Conservation (phyloP, 2,329 filamentous ascomycete genomes). For the Hypoxylon sp. region DNA sequence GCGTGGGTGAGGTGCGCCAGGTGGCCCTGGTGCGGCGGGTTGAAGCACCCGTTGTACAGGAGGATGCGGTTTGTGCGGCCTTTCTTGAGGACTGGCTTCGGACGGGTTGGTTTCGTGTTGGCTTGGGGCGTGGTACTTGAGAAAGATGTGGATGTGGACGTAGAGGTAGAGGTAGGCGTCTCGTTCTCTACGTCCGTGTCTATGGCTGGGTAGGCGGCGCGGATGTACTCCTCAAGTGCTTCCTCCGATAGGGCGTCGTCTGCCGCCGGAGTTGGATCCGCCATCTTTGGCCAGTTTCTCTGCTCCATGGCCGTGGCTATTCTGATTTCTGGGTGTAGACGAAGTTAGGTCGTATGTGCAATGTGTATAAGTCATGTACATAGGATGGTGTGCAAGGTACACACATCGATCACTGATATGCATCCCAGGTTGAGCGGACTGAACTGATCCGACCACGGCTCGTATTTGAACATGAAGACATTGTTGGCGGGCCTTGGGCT, state of each 20-base stretch:
- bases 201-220: background rate
- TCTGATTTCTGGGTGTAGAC: no score
- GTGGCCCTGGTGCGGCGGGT: conserved; percentile 55
- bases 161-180: background rate
- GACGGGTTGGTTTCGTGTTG: background rate
- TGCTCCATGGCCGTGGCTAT: background rate
- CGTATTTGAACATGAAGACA: conserved; percentile 32
- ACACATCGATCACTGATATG: background rate
- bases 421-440: background rate
- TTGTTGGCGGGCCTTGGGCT: conserved; percentile 14
- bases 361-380: background rate
- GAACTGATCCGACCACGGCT: conserved; percentile 9
- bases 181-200: background rate
- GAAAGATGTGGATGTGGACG: background rate
- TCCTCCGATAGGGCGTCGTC: background rate
- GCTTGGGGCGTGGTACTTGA: background rate
- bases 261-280: background rate
- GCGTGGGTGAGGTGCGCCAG: conserved; percentile 50
- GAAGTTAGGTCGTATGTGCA: background rate
- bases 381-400: conserved; percentile 3
- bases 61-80: conserved; percentile 46
- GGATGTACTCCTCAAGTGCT: conserved; percentile 1
- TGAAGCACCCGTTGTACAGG: conserved; percentile 55
- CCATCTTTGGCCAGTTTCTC: background rate
- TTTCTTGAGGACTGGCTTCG: conserved; percentile 14